Base-by-base conservation (phyloP, 1,284 basidiomycete species). In the Lignosus rhinocerotis region DNA sequence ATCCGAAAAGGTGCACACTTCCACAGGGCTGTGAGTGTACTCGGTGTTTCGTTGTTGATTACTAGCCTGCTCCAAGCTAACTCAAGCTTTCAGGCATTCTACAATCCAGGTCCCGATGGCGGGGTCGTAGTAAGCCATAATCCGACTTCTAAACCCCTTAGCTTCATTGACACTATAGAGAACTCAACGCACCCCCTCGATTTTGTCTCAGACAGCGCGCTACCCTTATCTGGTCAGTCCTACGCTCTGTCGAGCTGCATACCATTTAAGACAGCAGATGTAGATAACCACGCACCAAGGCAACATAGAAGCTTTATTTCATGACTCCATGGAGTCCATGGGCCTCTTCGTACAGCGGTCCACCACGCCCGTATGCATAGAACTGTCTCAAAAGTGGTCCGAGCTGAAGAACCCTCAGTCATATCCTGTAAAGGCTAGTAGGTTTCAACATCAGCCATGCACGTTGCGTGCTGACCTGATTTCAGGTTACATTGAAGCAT, bases 261-360 rank as follows among this genome's bases (percentile, higher is more conserved):
- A 5, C 45, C 34, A 32, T 11, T 38, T n/a, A 38, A 19, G 4
- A 51, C 17, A 45, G 7, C 7, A n/a, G 14, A 2, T 25, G 12
- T 61, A 90, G 85, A 73, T 83, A 4, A 90, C 87, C 0, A 73
- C 90, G 16, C 85, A 90, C 62, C 90, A 92, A 75, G 89, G 87
- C 1, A 83, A 81, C 2, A 90, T 91, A 41, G 88, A 92, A 70
- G 73, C 76, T 0, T 82, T 90, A 14, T 88, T 92, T 67, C 66
- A 87, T 33, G 86, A 90, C 64, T 82, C 85, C 0, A 81, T 90
- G 79, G 73, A 62, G 7, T 54, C 66, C 10, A 70, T 78, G 64
- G 83, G 81, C 7, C 60, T 68, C 1, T 68, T 78, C 60, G 86
- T 92, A 30, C 80, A 83, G 34, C 78, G 89, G n/a, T 82, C 86